Evolutionary conservation across 805 yeast species (phyloP), one percentile per base, ranked within the genome.

Genomic region (Kockiozyma suomiensis): DNA sequence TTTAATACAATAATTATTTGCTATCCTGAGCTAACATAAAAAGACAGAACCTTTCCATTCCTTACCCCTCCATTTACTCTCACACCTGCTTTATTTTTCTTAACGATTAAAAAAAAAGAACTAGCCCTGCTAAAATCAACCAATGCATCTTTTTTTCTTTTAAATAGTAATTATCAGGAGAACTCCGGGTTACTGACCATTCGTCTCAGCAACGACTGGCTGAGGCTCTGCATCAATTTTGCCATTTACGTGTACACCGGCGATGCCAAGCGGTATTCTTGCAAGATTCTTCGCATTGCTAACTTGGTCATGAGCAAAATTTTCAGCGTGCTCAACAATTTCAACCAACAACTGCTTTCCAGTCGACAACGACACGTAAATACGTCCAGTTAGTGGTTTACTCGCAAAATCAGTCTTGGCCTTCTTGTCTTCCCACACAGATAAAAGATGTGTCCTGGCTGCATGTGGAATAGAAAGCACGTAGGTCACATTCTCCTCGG

Each of bases 351-450:
- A 17, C 47, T 57, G 51, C 41, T 56, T 62, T 38, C 66, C 66
- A 25, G 65, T 56, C 13, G 57, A 50, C 37, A 62, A 38, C 32
- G 66, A 37, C 28, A 60, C 54, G 46, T 52, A 58, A 47, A 62
- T 7, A 7, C 53, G 52, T 1, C 59, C 57, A n/a, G 62, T 40
- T 40, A 61, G n/a, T 13, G 66, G 59, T 48, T 54, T 48, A 32
- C 40, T 40, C 28, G 33, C 42, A 32, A 57, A n/a, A 28, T 62
- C 64, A 3, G 60, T 50, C 43, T 48, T 56, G 6, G 62, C 49
- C 50, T 49, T 53, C 41, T 62, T 62, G 43, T 62, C 66, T 25
- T 51, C 48, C 61, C 61, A 62, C 30, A 62, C 59, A 12, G 66
- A 37, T 13, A 62, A n/a, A n/a, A 61, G 46, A 48, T 61, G 66